phyloP scores from a whole-genome alignment of 768 basidiomycete species.

The Collybia sordida region DNA sequence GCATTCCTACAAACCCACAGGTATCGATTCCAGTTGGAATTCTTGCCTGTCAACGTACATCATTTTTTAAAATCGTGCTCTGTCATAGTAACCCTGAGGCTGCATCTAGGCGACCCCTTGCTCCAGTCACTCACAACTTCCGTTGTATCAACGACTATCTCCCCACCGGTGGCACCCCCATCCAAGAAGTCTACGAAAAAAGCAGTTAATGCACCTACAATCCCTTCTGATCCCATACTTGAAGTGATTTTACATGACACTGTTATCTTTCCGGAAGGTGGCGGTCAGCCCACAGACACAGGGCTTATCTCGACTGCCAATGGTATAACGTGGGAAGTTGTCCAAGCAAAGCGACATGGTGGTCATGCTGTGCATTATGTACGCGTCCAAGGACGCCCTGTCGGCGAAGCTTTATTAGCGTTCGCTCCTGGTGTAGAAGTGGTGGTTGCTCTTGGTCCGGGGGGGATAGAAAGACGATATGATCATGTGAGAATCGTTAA shows the following conservation, averaged over 20 bases:
- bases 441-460: constrained; percentile 51
- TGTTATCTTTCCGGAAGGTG: constrained; percentile 78
- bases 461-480: constrained; percentile 63
- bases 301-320: constrained; percentile 51
- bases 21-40: constrained; percentile 70
- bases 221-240: constrained; percentile 47
- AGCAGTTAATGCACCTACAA: constrained; percentile 46
- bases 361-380: constrained; percentile 78
- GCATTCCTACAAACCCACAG: constrained; percentile 48
- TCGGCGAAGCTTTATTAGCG: constrained; percentile 41
- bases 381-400: constrained; percentile 35
- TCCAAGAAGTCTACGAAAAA: constrained; percentile 56
- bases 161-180: constrained; percentile 37
- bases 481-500: constrained; percentile 59
- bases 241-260: constrained; percentile 76
- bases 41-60: constrained; percentile 73
- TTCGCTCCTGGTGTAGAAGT: constrained; percentile 56
- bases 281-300: constrained; percentile 79
- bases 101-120: constrained; percentile 64
- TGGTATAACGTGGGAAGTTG: constrained; percentile 54
- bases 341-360: constrained; percentile 67
- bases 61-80: constrained; percentile 4
- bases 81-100: constrained; percentile 5
- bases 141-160: constrained; percentile 50
- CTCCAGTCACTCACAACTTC: constrained; percentile 56